Evolutionary conservation across 768 basidiomycete species (phyloP).

Genomic region (Termitomyces sp.): DNA sequence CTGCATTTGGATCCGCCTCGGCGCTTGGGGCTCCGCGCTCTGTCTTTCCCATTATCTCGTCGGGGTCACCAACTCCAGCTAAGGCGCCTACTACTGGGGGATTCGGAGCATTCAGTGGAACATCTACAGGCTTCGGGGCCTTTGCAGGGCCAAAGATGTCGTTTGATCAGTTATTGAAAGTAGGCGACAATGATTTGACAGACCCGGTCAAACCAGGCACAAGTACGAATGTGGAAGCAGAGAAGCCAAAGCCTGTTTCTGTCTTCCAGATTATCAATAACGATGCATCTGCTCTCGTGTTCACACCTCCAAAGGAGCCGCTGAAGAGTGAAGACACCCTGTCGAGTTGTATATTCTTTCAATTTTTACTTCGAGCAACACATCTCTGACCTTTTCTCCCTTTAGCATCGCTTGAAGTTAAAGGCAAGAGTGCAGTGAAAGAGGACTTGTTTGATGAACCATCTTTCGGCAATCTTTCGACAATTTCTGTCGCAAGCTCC

Average conservation of each 20-base stretch:
- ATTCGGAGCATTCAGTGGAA: slow-evolving; percentile 51
- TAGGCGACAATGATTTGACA: slow-evolving; percentile 25
- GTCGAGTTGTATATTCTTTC: neutral
- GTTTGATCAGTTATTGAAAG: slow-evolving; percentile 60
- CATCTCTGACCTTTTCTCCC: neutral
- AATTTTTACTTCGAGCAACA: neutral
- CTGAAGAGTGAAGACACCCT: slow-evolving; percentile 4
- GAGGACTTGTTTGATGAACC: slow-evolving; percentile 19
- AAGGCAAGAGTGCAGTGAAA: slow-evolving; percentile 15
- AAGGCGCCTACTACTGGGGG: slow-evolving; percentile 33
- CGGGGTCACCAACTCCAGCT: slow-evolving; percentile 23
- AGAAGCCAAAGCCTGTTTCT: slow-evolving; percentile 11
- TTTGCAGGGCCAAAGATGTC: slow-evolving; percentile 44
- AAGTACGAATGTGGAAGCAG: slow-evolving; percentile 2
- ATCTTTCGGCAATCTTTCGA: slow-evolving; percentile 36
- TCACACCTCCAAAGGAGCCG: neutral
- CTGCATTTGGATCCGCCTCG: slow-evolving; percentile 38
- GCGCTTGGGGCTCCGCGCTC: slow-evolving; percentile 31
- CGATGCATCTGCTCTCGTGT: neutral
- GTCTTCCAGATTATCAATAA: slow-evolving; percentile 7
- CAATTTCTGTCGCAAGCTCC: slow-evolving; percentile 43
- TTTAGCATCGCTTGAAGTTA: neutral
- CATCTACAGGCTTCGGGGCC: slow-evolving; percentile 38
- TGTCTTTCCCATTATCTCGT: slow-evolving; percentile 24
- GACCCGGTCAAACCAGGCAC: slow-evolving; percentile 20